Evolutionary conservation across 2,329 filamentous ascomycete species (phyloP).

Genomic region (Ophiostoma piceae): DNA sequence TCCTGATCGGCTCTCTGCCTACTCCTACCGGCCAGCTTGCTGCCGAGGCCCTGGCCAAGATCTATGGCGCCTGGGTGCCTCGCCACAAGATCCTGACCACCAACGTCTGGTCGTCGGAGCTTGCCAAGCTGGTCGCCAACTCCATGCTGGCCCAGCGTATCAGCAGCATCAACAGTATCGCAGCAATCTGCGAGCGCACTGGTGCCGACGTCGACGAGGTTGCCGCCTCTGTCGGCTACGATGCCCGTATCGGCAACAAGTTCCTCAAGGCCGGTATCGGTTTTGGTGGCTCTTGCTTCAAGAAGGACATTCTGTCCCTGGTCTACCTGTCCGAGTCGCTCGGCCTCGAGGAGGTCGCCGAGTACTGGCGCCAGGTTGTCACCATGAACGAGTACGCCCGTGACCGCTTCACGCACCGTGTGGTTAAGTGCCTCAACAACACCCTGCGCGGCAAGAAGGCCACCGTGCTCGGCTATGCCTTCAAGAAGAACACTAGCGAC

Average conservation of each 20-base stretch:
- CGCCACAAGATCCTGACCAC: slow-evolving; percentile 62
- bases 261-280: slow-evolving; percentile 71
- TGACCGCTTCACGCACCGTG: slow-evolving; percentile 60
- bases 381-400: slow-evolving; percentile 73
- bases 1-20: slow-evolving; percentile 65
- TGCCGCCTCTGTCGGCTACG: slow-evolving; percentile 60
- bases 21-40: slow-evolving; percentile 57
- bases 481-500: slow-evolving; percentile 75
- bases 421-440: slow-evolving; percentile 61
- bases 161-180: slow-evolving; percentile 74
- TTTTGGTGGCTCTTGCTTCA: slow-evolving; percentile 76
- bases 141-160: slow-evolving; percentile 76
- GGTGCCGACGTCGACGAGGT: slow-evolving; percentile 73
- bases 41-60: slow-evolving; percentile 55
- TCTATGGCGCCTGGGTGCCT: slow-evolving; percentile 70
- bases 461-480: slow-evolving; percentile 64
- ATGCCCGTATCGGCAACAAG: slow-evolving; percentile 65
- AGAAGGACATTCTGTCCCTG: slow-evolving; percentile 71
- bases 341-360: slow-evolving; percentile 63
- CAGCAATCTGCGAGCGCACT: slow-evolving; percentile 71
- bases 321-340: slow-evolving; percentile 68
- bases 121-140: slow-evolving; percentile 74
- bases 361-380: slow-evolving; percentile 70
- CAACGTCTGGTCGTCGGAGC: slow-evolving; percentile 71
- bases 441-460: slow-evolving; percentile 66